phyloP scores from a whole-genome alignment of 2,329 filamentous ascomycete genomes.

The Pseudopyrenochaeta lycopersici region DNA sequence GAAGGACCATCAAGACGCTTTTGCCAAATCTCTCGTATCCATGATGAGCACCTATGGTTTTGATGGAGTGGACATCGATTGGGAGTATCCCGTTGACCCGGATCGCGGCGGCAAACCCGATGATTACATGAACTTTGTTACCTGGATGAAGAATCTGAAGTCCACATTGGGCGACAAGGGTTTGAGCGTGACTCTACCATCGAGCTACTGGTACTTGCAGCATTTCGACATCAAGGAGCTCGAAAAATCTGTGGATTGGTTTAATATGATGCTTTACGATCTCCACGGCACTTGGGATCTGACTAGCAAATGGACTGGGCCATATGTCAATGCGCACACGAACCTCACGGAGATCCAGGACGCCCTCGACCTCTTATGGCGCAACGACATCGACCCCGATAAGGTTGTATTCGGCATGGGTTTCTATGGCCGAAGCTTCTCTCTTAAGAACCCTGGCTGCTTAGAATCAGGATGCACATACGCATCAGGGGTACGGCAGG shows the following conservation, averaged over 20 bases:
- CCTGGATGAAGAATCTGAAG: neutral
- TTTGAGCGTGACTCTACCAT: constrained; percentile 18
- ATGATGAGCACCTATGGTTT: constrained; percentile 55
- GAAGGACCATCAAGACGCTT: constrained; percentile 29
- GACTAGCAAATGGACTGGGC: constrained; percentile 28
- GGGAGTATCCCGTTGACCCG: constrained; percentile 27
- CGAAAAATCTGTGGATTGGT: constrained; percentile 42
- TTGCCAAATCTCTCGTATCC: constrained; percentile 44
- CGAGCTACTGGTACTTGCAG: constrained; percentile 24
- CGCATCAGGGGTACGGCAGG: neutral
- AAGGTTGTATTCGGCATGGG: constrained; percentile 55
- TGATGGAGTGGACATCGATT: constrained; percentile 58
- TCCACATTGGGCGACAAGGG: neutral
- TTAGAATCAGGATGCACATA: neutral
- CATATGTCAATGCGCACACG: constrained; percentile 46
- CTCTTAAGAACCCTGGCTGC: constrained; percentile 17
- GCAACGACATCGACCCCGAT: constrained; percentile 50
- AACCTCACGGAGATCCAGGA: constrained; percentile 57
- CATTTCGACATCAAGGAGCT: constrained; percentile 25
- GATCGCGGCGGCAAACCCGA: constrained; percentile 47
- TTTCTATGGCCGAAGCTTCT: constrained; percentile 53
- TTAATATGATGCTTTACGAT: constrained; percentile 58
- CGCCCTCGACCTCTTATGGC: constrained; percentile 56
- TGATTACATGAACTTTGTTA: constrained; percentile 18
- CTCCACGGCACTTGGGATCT: constrained; percentile 54